A percentile compares a stretch with the other conserved stretches of the same genome.
phyloP scores from a whole-genome alignment of 352 stramenopile species.

The Phytophthora citrophthora region DNA sequence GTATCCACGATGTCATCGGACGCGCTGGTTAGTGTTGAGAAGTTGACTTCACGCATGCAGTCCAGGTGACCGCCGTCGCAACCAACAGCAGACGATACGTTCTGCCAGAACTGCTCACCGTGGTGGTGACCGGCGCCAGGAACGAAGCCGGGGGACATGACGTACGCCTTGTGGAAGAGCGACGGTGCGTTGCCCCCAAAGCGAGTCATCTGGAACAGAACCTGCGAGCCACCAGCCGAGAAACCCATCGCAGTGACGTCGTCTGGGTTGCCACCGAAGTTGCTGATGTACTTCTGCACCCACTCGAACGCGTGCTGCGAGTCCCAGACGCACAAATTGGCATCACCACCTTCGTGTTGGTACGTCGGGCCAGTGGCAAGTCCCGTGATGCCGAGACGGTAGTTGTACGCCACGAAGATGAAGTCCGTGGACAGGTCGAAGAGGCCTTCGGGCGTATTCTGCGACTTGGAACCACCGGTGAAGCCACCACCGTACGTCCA shows the following conservation, averaged over 20 bases:
- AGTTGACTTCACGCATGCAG: slow-evolving; percentile 34
- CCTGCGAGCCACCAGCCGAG: slow-evolving; percentile 32
- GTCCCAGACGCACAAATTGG: slow-evolving; percentile 37
- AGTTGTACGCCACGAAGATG: slow-evolving; percentile 46
- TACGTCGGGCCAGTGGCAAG: slow-evolving; percentile 29
- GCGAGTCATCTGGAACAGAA: slow-evolving; percentile 38
- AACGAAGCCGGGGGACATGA: slow-evolving; percentile 32
- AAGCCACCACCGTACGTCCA: slow-evolving; percentile 42
- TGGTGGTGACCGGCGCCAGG: slow-evolving; percentile 31
- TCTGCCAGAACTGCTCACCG: slow-evolving; percentile 36
- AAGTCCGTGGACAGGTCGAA: slow-evolving; percentile 38
- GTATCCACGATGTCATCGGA: slow-evolving; percentile 12
- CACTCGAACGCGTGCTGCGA: slow-evolving; percentile 40
- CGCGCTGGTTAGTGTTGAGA: slow-evolving; percentile 9
- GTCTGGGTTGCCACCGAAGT: slow-evolving; percentile 44
- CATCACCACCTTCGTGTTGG: slow-evolving; percentile 33
- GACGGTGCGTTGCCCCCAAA: slow-evolving; percentile 28
- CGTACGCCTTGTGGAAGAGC: slow-evolving; percentile 37
- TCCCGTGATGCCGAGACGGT: slow-evolving; percentile 39
- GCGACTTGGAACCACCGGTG: slow-evolving; percentile 30
- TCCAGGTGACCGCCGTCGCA: slow-evolving; percentile 25
- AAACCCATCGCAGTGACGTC: slow-evolving; percentile 44
- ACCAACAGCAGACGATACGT: slow-evolving; percentile 23
- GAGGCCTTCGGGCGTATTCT: slow-evolving; percentile 27
- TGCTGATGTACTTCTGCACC: slow-evolving; percentile 45